Base-by-base conservation (phyloP, 768 basidiomycete species). In the Pseudohyphozyma bogoriensis region DNA sequence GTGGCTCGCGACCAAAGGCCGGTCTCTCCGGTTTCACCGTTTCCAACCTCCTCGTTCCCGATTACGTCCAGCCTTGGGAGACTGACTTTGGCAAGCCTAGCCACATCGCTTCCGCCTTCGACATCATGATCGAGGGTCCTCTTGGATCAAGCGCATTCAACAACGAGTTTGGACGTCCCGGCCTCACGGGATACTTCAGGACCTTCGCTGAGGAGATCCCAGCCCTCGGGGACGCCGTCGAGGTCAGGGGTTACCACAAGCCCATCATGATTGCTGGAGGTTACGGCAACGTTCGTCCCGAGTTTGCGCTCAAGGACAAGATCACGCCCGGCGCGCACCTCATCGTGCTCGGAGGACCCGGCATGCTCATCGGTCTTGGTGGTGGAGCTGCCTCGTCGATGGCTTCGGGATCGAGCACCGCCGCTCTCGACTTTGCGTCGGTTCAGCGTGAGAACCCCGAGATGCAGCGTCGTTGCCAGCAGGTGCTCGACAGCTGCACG, bases 201-300 rank as follows among this genome's bases (percentile, higher is more conserved):
- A 93, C 95, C 0, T 96, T 95, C 75, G 80, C 85, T 15, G 88
- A 95, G 74, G 79, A 81, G 47, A 79, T 90, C 2, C 81, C 33
- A 75, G 77, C 12, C 72, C 74, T 51, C 42, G 63, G 71, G 54
- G 67, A 73, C 59, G 70, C 73, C 67, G 75, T 74, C 31, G 86
- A 89, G 72, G 76, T 90, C n/a, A 77, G 92, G 56, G 95, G 95
- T 0, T 99, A 96, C 74, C 95, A 97, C 77, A 99, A 99, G 73
- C 95, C 95, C 18, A 95, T 99, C 77, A 99, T 99, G 95, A 86
- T 99, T 66, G 93, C 95, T 11, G 95, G 95, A 24, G 95, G 95
- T 29, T 83, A 91, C 64, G 95, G 95, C 7, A 96, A 87, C 70
- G 92, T 97, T 42, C 83, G 89, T 20, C 84, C 86, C 7, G 76